These are phyloP conservation scores for Ligustrum vulgare DNA, from an alignment of 257 asterid species.

Conservation along the genomic window DNA sequence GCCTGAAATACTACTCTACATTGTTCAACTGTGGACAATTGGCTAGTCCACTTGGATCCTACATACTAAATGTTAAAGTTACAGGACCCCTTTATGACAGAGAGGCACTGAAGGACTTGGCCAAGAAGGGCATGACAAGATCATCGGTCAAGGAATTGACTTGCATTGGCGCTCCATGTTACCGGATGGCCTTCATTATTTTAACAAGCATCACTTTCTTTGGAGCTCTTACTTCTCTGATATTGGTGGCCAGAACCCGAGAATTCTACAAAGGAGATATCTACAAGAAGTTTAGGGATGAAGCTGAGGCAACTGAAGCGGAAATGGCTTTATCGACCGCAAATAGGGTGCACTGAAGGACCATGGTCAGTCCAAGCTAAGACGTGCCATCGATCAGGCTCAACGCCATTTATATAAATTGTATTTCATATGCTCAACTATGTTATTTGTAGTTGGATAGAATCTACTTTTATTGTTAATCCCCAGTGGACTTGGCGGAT, in stretches of 20 bases:
- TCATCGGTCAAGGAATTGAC: conserved; percentile 52
- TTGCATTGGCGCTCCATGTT: conserved; percentile 58
- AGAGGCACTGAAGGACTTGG: conserved; percentile 59
- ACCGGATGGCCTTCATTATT: conserved; percentile 50
- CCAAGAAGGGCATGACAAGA: conserved; percentile 51
- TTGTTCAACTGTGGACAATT: conserved; percentile 78
- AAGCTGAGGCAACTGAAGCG: conserved; percentile 28
- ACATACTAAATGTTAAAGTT: conserved; percentile 59
- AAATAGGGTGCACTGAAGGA: not conserved
- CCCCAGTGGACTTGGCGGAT: not conserved
- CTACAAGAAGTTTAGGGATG: conserved; percentile 63
- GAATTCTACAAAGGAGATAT: conserved; percentile 66
- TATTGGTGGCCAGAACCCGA: conserved; percentile 59
- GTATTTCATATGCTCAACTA: too few relatives aligned
- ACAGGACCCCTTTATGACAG: conserved; percentile 66
- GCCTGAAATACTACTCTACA: conserved; percentile 65
- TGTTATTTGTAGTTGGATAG: not conserved
- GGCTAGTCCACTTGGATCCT: conserved; percentile 77
- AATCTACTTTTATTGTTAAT: too few relatives aligned
- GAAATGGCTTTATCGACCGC: conserved; percentile 26
- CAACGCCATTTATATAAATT: too few relatives aligned
- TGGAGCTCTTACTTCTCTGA: conserved; percentile 60
- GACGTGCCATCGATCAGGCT: too few relatives aligned
- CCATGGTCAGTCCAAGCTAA: too few relatives aligned
- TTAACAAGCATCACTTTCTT: conserved; percentile 49